These are phyloP conservation scores for Saxophila tyrrhenica DNA, from an alignment of 495 filamentous ascomycete genomes.

Conservation along the genomic window DNA sequence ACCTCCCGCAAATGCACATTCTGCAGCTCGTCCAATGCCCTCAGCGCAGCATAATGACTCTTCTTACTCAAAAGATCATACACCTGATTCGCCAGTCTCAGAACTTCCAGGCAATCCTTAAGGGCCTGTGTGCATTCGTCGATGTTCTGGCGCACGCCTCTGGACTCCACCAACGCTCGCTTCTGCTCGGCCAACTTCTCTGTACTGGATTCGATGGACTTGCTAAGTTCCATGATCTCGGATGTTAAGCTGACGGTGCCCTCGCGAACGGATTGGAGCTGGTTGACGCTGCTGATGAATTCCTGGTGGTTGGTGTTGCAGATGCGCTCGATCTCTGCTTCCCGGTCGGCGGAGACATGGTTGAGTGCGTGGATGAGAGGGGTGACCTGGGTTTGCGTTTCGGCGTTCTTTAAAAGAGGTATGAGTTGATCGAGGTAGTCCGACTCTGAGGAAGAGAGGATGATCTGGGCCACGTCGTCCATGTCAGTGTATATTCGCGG, in stretches of 20 bases:
- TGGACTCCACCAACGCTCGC: constrained; percentile 79
- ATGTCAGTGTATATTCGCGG: background rate
- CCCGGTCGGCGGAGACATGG: constrained; percentile 72
- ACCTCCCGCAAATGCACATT: constrained; percentile 91
- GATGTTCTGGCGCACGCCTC: constrained; percentile 88
- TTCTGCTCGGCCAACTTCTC: constrained; percentile 93
- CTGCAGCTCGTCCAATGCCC: constrained; percentile 88
- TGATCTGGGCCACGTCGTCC: constrained; percentile 46
- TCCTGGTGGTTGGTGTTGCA: constrained; percentile 94
- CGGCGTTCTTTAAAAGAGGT: constrained; percentile 81
- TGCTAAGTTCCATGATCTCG: constrained; percentile 86
- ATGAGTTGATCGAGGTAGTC: constrained; percentile 95
- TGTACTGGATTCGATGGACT: constrained; percentile 90
- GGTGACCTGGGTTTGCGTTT: constrained; percentile 43
- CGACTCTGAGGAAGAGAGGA: constrained; percentile 77
- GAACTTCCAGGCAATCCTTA: constrained; percentile 79
- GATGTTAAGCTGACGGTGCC: constrained; percentile 75
- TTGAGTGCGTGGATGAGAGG: constrained; percentile 63
- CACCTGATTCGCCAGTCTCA: constrained; percentile 87
- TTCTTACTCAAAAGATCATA: constrained; percentile 82
- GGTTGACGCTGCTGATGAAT: constrained; percentile 84
- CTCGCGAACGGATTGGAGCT: constrained; percentile 79
- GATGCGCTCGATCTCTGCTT: constrained; percentile 85
- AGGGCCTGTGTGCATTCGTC: constrained; percentile 84
- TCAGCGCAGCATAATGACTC: constrained; percentile 88